phyloP scores from a whole-genome alignment of 139 green algal species.

The Tetradesmus obliquus region DNA sequence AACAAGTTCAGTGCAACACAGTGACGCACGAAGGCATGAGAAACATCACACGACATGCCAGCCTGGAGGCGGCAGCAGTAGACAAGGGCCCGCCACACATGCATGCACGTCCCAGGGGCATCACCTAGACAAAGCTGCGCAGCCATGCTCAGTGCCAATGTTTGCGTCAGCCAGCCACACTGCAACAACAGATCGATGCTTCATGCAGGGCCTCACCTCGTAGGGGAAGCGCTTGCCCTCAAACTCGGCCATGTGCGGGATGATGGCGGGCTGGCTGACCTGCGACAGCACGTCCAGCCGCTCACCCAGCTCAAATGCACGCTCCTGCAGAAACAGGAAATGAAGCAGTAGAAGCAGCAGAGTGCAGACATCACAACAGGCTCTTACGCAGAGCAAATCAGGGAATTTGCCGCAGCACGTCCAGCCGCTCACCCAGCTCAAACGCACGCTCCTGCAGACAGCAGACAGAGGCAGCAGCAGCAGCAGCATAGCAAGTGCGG shows the following conservation, averaged over 20 bases:
- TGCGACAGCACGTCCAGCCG: constrained; percentile 75
- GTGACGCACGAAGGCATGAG: background rate
- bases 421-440: background rate
- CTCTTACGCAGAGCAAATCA: background rate
- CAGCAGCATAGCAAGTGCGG: background rate
- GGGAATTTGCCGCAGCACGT: background rate
- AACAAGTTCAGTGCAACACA: background rate
- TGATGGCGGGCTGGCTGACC: constrained; percentile 84
- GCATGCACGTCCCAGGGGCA: too few species aligned
- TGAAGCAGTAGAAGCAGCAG: too few species aligned
- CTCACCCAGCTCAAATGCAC: constrained; percentile 81
- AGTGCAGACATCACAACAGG: background rate
- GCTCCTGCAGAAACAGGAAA: too few species aligned
- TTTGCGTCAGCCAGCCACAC: background rate
- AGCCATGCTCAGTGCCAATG: too few species aligned
- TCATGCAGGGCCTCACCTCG: constrained; percentile 67
- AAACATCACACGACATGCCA: background rate
- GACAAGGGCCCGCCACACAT: background rate
- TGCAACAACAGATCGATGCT: too few species aligned
- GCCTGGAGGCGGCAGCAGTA: too few species aligned
- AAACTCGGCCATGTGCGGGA: constrained; percentile 89
- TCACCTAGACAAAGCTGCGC: background rate
- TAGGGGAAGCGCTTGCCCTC: constrained; percentile 78
- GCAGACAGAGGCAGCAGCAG: background rate
- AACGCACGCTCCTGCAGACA: background rate